A percentile compares a stretch with the other conserved stretches of the same genome.
Evolutionary conservation across 495 filamentous ascomycete species (phyloP).

Genomic region (Trichoderma orchidacearum): DNA sequence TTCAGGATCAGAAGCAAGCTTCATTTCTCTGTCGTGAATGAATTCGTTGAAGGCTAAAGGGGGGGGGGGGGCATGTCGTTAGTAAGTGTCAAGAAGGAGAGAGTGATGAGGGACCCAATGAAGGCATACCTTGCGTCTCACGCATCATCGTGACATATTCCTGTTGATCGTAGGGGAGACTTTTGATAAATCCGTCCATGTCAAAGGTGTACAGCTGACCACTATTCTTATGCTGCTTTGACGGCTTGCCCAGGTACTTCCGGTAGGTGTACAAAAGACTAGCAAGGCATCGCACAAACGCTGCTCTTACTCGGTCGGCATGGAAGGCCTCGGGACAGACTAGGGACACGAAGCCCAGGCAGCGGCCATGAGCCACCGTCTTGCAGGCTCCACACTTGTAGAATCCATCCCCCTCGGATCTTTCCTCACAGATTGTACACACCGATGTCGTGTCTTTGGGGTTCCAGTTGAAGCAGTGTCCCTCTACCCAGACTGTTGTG

Average conservation of each 20-base stretch:
- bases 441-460: slow-evolving; percentile 50
- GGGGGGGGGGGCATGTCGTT: neutral
- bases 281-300: slow-evolving; percentile 88
- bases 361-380: slow-evolving; percentile 65
- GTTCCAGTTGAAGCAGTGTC: slow-evolving; percentile 74
- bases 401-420: slow-evolving; percentile 69
- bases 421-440: slow-evolving; percentile 84
- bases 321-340: slow-evolving; percentile 87
- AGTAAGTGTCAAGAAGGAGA: slow-evolving; percentile 3
- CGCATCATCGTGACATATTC: slow-evolving; percentile 79
- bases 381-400: slow-evolving; percentile 75
- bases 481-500: slow-evolving; percentile 82
- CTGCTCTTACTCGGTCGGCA: slow-evolving; percentile 77
- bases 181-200: slow-evolving; percentile 84
- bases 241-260: slow-evolving; percentile 62
- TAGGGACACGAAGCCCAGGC: slow-evolving; percentile 65
- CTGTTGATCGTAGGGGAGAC: slow-evolving; percentile 79
- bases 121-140: slow-evolving; percentile 75
- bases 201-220: slow-evolving; percentile 87
- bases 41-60: slow-evolving; percentile 81
- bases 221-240: slow-evolving; percentile 68
- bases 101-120: neutral
- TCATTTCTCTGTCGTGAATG: slow-evolving; percentile 77
- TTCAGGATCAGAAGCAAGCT: slow-evolving; percentile 38
- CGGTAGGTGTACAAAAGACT: slow-evolving; percentile 94